phyloP scores from a whole-genome alignment of 257 asterid genomes.

The Solanum chaucha region DNA sequence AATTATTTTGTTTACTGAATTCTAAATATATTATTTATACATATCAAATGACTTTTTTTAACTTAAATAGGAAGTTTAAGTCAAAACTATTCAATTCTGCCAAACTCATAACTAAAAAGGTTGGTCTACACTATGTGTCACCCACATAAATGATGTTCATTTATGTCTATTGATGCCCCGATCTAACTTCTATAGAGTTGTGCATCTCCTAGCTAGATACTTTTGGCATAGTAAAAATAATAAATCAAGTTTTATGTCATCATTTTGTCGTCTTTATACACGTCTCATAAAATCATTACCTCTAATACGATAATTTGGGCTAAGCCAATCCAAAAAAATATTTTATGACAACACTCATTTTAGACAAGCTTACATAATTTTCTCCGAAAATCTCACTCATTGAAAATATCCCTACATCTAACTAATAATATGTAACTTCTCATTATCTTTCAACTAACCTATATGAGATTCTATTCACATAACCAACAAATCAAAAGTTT shows the following conservation, averaged over 20 bases:
- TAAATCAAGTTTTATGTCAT: not conserved
- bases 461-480: not conserved
- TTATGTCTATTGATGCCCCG: not conserved
- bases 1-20: no score
- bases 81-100: no score
- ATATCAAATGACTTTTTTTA: no score
- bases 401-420: not conserved
- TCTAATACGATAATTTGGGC: not conserved
- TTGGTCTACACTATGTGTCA: not conserved
- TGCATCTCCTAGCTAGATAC: not conserved
- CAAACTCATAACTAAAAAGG: no score
- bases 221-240: not conserved
- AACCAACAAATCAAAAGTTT: not conserved
- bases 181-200: not conserved
- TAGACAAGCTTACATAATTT: not conserved
- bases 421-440: not conserved
- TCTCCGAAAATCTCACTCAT: not conserved
- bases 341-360: not conserved
- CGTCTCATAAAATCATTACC: not conserved
- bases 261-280: not conserved
- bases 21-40: no score
- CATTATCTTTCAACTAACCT: not conserved
- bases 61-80: no score
- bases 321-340: not conserved
- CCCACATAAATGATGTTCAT: not conserved